These are phyloP conservation scores for Stemphylium lycopersici DNA, from an alignment of 2,329 filamentous ascomycete genomes.

Conservation along the genomic window DNA sequence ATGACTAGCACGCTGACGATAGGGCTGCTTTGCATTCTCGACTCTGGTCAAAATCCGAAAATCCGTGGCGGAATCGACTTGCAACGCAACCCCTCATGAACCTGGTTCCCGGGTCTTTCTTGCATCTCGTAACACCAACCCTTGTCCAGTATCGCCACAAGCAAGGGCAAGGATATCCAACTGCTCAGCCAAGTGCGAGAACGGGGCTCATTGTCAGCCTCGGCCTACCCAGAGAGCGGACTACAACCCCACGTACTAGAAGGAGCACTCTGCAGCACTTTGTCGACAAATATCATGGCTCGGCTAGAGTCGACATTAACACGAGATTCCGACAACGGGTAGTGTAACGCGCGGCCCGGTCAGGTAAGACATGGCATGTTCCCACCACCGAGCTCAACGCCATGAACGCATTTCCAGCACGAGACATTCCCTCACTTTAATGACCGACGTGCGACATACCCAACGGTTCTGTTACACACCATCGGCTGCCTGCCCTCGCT, in stretches of 20 bases:
- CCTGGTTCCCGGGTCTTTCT: slow-evolving; percentile 41
- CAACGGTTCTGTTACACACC: neutral
- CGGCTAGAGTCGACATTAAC: neutral
- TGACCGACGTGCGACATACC: neutral
- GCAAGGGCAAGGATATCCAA: slow-evolving; percentile 36
- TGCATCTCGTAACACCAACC: slow-evolving; percentile 29
- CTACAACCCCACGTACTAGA: too few relatives aligned
- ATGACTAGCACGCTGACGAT: neutral
- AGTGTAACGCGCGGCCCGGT: neutral
- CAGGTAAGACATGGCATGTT: neutral
- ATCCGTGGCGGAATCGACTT: slow-evolving; percentile 25
- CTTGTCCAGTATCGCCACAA: slow-evolving; percentile 30
- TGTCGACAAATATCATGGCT: neutral
- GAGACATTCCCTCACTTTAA: neutral
- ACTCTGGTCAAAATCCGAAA: slow-evolving; percentile 34
- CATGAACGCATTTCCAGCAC: neutral
- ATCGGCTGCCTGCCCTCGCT: neutral
- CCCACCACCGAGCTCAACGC: neutral
- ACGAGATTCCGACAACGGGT: neutral
- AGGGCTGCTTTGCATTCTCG: slow-evolving; percentile 20
- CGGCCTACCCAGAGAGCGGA: too few relatives aligned
- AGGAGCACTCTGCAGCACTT: too few relatives aligned
- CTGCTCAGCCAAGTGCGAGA: slow-evolving; percentile 35
- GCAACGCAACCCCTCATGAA: slow-evolving; percentile 28
- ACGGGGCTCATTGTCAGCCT: slow-evolving; percentile 25